Evolutionary conservation across 1,284 basidiomycete genomes (phyloP), one percentile per base, ranked within the genome.

Genomic region (Sanghuangporus weigelae): DNA sequence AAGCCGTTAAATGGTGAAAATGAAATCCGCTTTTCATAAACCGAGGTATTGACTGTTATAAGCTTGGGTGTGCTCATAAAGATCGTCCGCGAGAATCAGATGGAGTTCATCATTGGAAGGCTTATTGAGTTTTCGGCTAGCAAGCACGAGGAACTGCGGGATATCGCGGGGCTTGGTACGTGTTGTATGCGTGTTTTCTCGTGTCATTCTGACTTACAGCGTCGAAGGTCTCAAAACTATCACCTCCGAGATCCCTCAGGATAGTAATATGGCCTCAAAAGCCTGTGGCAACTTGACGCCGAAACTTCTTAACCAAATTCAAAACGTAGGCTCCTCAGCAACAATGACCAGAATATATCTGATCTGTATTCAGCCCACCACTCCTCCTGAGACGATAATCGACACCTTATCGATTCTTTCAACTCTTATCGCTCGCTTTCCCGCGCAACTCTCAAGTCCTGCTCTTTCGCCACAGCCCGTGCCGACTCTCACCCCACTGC

Each of bases 401-500:
- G 96, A 98, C 75, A 92, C 92, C 0, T 81, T 98, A 11, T 90
- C 95, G 48, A 95, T 96, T 63, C 81, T 98, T 19, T 89, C 93
- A 8, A 96, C 98, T 72, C 84, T 98, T 66, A 93, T 96, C 73
- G 84, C 84, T 65, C 89, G 95, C 49, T 96, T 96, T 80, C 90
- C 91, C 12, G 76, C 62, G 79, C 84, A 5, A 73, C 74, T 70
- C 72, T 85, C 68, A 69, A 77, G 66, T 78, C 85, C 64, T 75
- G 59, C 69, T 3, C 68, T 83, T 0, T 81, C 83, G 63, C 71
- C 70, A 14, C 71, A 85, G 16, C 89, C 93, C 2, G 79, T 97
- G 12, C 74, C 80, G 12, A 85, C 89, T 16, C 84, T 97, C 54
- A 84, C 88, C 0, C 88, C 90, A 42, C 82, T 96, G 35, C 82